phyloP scores from a whole-genome alignment of 2,329 filamentous ascomycete genomes.

The Leptodontidium sp. region DNA sequence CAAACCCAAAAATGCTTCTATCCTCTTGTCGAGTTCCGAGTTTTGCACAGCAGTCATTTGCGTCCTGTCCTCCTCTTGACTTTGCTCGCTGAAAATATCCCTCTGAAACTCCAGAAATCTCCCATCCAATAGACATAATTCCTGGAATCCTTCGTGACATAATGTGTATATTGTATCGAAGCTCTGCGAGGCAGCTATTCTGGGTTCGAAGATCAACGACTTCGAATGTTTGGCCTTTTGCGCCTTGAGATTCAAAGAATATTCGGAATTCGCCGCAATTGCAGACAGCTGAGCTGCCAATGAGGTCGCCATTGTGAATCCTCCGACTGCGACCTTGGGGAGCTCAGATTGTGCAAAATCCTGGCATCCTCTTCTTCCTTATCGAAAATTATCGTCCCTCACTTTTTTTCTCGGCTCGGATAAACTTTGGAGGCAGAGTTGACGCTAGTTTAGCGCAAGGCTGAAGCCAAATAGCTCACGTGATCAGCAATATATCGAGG shows the following conservation, averaged over 20 bases:
- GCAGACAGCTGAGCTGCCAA: conserved; percentile 94
- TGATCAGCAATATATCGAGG: not conserved
- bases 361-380: not conserved
- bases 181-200: conserved; percentile 84
- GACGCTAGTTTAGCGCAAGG: conserved; percentile 3
- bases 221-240: conserved; percentile 92
- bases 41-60: conserved; percentile 87
- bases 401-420: conserved; percentile 28
- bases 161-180: conserved; percentile 89
- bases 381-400: conserved; percentile 24
- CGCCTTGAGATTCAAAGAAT: conserved; percentile 90
- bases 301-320: conserved; percentile 74
- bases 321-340: conserved; percentile 1
- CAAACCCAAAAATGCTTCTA: conserved; percentile 85
- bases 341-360: not conserved
- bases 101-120: conserved; percentile 78
- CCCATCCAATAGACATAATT: conserved; percentile 85
- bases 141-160: conserved; percentile 88
- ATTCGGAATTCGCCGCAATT: conserved; percentile 88
- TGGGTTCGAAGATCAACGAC: conserved; percentile 91
- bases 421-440: conserved; percentile 9
- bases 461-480: not conserved
- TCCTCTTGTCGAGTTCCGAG: conserved; percentile 76
- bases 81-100: conserved; percentile 92
- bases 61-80: conserved; percentile 85